Percentiles rank a stretch among this genome's conserved stretches.
Evolutionary conservation across 164 flowering plant species (phyloP).

Genomic region (Magnolia kwangsiensis): DNA sequence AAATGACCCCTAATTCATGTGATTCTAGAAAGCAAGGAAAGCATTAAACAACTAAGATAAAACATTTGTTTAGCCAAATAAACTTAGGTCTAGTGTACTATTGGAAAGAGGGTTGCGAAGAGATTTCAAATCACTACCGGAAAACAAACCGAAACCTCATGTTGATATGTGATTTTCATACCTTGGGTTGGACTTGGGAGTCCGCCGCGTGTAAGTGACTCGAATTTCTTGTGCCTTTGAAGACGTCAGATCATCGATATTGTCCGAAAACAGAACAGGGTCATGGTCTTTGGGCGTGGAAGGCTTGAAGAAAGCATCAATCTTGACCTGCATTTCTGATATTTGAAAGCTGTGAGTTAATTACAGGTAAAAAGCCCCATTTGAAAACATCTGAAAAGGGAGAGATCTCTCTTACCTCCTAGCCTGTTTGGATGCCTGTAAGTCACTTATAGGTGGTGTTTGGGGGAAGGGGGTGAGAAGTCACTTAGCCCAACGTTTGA

Average conservation of each 20-base stretch:
- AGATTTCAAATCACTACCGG: not conserved
- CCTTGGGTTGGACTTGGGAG: conserved; percentile 10
- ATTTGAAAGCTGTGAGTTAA: too few species aligned
- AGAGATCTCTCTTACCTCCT: too few species aligned
- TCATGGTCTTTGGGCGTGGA: conserved; percentile 9
- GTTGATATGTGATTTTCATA: not conserved
- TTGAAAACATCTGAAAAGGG: too few species aligned
- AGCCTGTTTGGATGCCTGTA: too few species aligned
- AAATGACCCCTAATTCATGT: not conserved
- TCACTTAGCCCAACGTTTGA: too few species aligned
- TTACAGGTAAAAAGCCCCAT: too few species aligned
- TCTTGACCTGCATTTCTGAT: conserved; percentile 47
- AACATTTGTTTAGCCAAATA: not conserved
- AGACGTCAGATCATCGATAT: not conserved
- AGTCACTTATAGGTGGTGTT: too few species aligned
- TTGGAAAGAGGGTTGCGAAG: not conserved
- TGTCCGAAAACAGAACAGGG: conserved; percentile 13
- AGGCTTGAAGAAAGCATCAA: conserved; percentile 57
- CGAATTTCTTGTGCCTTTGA: conserved; percentile 26
- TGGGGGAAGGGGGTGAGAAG: too few species aligned
- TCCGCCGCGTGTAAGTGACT: conserved; percentile 43
- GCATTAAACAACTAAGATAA: not conserved
- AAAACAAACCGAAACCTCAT: not conserved
- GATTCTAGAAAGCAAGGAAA: not conserved
- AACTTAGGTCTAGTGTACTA: not conserved